These are phyloP conservation scores for Polytrichum commune DNA, from an alignment of 225 moss, liverwort and hornwort species.

Conservation along the genomic window DNA sequence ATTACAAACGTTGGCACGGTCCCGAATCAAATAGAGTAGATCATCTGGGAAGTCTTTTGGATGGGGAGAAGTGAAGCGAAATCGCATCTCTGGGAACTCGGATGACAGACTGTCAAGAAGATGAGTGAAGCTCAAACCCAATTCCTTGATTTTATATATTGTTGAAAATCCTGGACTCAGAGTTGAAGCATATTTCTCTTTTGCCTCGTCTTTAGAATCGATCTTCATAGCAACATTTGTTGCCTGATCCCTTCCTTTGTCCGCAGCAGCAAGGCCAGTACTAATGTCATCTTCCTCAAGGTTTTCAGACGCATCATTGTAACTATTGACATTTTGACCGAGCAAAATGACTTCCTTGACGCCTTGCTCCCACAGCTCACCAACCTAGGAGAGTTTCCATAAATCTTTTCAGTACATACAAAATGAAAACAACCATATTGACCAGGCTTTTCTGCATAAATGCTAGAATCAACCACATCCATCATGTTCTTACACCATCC, in stretches of 20 bases:
- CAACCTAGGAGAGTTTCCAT: constrained; percentile 45
- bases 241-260: constrained; percentile 21
- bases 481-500: too few relatives aligned
- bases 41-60: constrained; percentile 97
- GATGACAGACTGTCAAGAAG: constrained; percentile 80
- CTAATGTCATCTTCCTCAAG: constrained; percentile 50
- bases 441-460: too few relatives aligned
- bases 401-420: neutral
- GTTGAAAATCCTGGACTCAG: constrained; percentile 90
- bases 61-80: constrained; percentile 94
- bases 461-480: too few relatives aligned
- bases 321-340: constrained; percentile 98
- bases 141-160: constrained; percentile 79
- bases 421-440: neutral
- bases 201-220: constrained; percentile 24
- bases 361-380: constrained; percentile 96
- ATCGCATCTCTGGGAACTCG: constrained; percentile 78
- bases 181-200: constrained; percentile 54
- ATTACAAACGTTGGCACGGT: constrained; percentile 85
- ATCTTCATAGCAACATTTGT: constrained; percentile 21
- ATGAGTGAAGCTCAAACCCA: constrained; percentile 76
- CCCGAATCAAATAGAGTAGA: constrained; percentile 80
- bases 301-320: constrained; percentile 70
- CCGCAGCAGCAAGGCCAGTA: constrained; percentile 25
- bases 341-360: constrained; percentile 90